Conservation (phyloP, 108 stramenopile species). For the Licmophora abbreviata region DNA sequence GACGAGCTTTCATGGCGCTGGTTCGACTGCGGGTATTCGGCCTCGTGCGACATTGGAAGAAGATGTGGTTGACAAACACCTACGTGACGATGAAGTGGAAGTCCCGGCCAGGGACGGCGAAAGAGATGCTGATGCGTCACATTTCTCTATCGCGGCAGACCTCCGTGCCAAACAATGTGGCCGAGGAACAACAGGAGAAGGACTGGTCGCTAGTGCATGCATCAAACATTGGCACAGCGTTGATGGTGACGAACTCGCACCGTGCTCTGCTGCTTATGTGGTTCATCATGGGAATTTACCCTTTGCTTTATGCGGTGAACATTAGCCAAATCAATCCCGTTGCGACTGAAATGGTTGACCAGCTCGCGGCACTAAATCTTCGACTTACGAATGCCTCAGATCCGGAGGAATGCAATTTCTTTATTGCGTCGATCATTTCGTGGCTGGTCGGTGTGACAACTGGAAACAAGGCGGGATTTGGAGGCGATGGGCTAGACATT, state of each 20-base stretch:
- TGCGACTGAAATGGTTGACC: slow-evolving; percentile 10
- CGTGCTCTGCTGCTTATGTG: slow-evolving; percentile 52
- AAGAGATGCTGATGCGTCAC: background rate
- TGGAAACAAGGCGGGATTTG: background rate
- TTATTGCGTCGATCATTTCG: slow-evolving; percentile 11
- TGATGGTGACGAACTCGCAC: slow-evolving; percentile 65
- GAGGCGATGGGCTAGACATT: background rate
- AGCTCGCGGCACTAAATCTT: slow-evolving; percentile 24
- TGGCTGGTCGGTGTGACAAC: slow-evolving; percentile 17
- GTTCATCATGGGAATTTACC: slow-evolving; percentile 29
- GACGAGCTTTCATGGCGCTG: slow-evolving; percentile 39
- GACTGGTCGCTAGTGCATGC: slow-evolving; percentile 29
- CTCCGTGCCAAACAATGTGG: background rate
- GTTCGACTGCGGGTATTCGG: slow-evolving; percentile 71
- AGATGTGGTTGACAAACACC: slow-evolving; percentile 37
- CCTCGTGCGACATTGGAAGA: slow-evolving; percentile 72
- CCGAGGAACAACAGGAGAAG: slow-evolving; percentile 1
- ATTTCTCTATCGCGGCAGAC: background rate
- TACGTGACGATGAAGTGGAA: slow-evolving; percentile 12
- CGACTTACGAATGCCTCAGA: slow-evolving; percentile 5
- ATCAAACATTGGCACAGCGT: slow-evolving; percentile 73
- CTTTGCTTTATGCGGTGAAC: slow-evolving; percentile 28
- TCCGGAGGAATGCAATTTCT: slow-evolving; percentile 19
- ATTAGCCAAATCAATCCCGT: too few relatives aligned
- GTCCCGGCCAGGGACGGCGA: background rate